phyloP scores from a whole-genome alignment of 2,329 filamentous ascomycete species.

The Nemania sp. region DNA sequence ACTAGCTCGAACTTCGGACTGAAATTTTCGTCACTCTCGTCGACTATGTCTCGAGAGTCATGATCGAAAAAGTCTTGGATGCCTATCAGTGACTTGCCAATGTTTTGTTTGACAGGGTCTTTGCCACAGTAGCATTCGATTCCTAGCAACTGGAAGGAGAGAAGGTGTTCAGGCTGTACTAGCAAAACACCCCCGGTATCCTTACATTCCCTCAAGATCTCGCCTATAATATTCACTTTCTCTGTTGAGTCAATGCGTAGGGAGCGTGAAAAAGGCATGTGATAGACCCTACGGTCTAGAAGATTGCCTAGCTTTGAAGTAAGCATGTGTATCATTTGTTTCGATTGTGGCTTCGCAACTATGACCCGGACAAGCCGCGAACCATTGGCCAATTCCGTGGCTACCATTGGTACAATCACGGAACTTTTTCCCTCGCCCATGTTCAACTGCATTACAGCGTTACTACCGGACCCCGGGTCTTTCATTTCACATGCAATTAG shows the following conservation, averaged over 20 bases:
- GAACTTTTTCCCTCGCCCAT: slow-evolving; percentile 75
- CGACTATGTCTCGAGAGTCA: slow-evolving; percentile 58
- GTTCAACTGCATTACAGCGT: slow-evolving; percentile 66
- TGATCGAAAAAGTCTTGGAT: slow-evolving; percentile 45
- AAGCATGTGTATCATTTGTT: slow-evolving; percentile 63
- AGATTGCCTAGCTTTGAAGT: slow-evolving; percentile 59
- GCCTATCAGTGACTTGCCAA: not conserved
- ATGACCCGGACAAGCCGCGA: slow-evolving; percentile 58
- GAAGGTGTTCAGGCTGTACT: slow-evolving; percentile 64
- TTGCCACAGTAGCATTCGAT: slow-evolving; percentile 45
- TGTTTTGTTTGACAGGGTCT: not conserved
- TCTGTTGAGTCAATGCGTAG: slow-evolving; percentile 41
- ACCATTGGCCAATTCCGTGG: slow-evolving; percentile 55
- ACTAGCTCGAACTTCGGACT: slow-evolving; percentile 63
- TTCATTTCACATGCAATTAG: slow-evolving; percentile 62
- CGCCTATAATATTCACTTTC: slow-evolving; percentile 41
- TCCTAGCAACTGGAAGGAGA: slow-evolving; percentile 66
- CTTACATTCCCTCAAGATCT: slow-evolving; percentile 51
- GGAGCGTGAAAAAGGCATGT: slow-evolving; percentile 62
- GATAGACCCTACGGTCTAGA: slow-evolving; percentile 55
- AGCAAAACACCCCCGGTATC: slow-evolving; percentile 58
- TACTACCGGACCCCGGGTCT: slow-evolving; percentile 42
- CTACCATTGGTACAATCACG: slow-evolving; percentile 68
- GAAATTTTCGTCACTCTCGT: slow-evolving; percentile 68
- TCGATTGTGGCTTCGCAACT: slow-evolving; percentile 62